Conservation (phyloP, 257 asterid genomes). For the Nicotiana tabacum region DNA sequence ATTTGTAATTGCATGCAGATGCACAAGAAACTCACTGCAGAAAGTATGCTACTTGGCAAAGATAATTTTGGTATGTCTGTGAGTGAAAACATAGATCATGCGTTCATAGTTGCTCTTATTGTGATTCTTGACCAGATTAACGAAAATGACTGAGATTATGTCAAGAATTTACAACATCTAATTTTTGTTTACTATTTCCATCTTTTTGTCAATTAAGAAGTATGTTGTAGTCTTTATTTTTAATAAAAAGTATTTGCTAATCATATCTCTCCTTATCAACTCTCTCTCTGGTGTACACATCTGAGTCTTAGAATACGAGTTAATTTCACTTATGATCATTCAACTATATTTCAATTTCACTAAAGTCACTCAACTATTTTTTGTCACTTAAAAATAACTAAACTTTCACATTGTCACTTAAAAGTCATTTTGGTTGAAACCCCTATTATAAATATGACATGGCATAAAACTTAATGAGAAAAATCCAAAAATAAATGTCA, state of each 20-base stretch:
- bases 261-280: background rate
- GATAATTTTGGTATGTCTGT: conserved; percentile 68
- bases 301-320: background rate
- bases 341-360: too few species aligned
- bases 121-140: conserved; percentile 76
- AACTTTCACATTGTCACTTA: too few species aligned
- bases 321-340: too few species aligned
- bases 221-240: background rate
- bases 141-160: conserved; percentile 31
- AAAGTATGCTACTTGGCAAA: conserved; percentile 57
- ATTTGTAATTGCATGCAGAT: conserved; percentile 36
- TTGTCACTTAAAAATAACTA: too few species aligned
- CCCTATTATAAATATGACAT: too few species aligned
- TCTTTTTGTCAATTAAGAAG: too few species aligned
- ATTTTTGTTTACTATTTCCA: background rate
- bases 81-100: conserved; percentile 73
- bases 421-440: too few species aligned
- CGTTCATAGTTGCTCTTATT: conserved; percentile 66
- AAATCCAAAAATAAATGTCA: too few species aligned
- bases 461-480: too few species aligned
- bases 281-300: background rate
- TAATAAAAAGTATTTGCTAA: background rate
- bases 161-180: background rate
- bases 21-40: conserved; percentile 58
- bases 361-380: too few species aligned